phyloP scores from a whole-genome alignment of 192 early-diverging fungal species.

The Thamnidium elegans region DNA sequence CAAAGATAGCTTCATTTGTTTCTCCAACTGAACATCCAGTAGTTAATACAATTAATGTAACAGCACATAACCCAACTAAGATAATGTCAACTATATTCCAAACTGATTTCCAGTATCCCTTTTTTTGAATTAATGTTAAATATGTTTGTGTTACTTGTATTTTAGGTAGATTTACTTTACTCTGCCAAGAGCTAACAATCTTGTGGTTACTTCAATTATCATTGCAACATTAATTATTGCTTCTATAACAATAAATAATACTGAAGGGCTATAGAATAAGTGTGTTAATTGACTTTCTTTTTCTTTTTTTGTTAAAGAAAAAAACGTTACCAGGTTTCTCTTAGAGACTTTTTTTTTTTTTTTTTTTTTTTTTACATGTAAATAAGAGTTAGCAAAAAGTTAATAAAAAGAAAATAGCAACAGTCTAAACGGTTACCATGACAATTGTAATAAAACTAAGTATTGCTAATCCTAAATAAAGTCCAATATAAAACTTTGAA shows the following conservation, averaged over 20 bases:
- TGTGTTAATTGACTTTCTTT: neutral
- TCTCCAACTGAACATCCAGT: conserved; percentile 63
- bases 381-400: too few relatives aligned
- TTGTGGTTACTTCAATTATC: conserved; percentile 68
- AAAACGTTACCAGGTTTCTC: conserved; percentile 41
- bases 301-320: neutral
- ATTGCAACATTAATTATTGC: conserved; percentile 71
- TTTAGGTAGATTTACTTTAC: conserved; percentile 25
- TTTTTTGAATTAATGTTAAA: neutral
- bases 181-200: conserved; percentile 61
- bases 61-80: conserved; percentile 63
- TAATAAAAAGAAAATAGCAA: too few relatives aligned
- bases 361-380: too few relatives aligned
- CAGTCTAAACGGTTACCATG: too few relatives aligned
- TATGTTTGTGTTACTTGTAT: neutral
- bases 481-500: conserved; percentile 54
- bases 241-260: conserved; percentile 69
- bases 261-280: conserved; percentile 48
- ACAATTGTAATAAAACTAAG: conserved; percentile 52
- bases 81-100: conserved; percentile 75
- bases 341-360: too few relatives aligned
- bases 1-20: conserved; percentile 66
- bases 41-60: conserved; percentile 65
- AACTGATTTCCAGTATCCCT: conserved; percentile 61
- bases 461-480: conserved; percentile 49